Conservation (phyloP, 1,284 basidiomycete genomes). For the Entoloma clypeatum region DNA sequence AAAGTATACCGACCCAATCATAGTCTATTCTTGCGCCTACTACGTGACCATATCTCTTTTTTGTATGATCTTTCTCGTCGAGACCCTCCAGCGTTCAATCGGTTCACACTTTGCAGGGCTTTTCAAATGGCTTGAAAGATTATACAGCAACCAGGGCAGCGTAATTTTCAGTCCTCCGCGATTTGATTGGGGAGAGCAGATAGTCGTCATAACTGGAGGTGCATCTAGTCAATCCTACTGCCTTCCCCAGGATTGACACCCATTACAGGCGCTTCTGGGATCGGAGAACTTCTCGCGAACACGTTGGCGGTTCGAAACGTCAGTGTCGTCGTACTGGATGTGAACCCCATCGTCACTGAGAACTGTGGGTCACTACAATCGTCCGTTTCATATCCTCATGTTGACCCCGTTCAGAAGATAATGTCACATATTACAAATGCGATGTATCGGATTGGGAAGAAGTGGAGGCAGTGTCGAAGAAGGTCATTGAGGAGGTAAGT, state of each 20-base stretch:
- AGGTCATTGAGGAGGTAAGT: conserved; percentile 70
- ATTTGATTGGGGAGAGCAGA: conserved; percentile 81
- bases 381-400: not conserved
- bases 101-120: conserved; percentile 45
- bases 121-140: conserved; percentile 60
- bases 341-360: conserved; percentile 71
- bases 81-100: not conserved
- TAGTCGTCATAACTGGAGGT: conserved; percentile 90
- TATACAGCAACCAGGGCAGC: conserved; percentile 72
- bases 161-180: conserved; percentile 54
- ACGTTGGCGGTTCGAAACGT: conserved; percentile 80
- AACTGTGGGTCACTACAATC: conserved; percentile 49
- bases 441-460: conserved; percentile 87
- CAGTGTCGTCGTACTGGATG: conserved; percentile 81
- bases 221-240: conserved; percentile 19
- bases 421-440: conserved; percentile 80
- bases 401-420: conserved; percentile 44
- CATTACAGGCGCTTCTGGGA: conserved; percentile 73
- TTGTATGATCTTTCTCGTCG: conserved; percentile 47
- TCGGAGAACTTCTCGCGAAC: conserved; percentile 83
- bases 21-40: conserved; percentile 52
- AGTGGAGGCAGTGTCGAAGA: conserved; percentile 68
- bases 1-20: conserved; percentile 45
- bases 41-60: conserved; percentile 53
- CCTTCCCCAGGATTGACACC: conserved; percentile 7